phyloP scores from a whole-genome alignment of 371 early-diverging fungal genomes.

The Saksenaea vasiformis region DNA sequence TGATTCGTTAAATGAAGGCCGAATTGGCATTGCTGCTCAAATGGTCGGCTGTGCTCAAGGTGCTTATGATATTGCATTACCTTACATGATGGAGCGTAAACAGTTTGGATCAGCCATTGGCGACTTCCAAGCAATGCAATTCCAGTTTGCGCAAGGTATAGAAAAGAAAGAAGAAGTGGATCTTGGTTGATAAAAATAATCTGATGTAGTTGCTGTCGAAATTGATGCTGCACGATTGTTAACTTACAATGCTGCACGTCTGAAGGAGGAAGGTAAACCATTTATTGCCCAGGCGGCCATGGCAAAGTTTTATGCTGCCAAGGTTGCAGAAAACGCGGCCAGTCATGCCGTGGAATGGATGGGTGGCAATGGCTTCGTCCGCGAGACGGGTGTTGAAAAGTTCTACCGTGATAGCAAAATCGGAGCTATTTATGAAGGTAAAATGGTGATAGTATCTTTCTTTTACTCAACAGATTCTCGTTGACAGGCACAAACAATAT shows the following conservation, averaged over 20 bases:
- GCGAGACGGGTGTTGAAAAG: conserved; percentile 80
- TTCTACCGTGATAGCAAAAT: conserved; percentile 95
- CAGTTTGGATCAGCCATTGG: conserved; percentile 88
- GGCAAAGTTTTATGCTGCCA: conserved; percentile 93
- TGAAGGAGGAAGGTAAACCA: conserved; percentile 88
- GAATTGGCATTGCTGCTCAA: conserved; percentile 97
- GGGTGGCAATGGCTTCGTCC: conserved; percentile 96
- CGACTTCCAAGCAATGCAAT: conserved; percentile 95
- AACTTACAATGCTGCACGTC: conserved; percentile 94
- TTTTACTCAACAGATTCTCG: neutral
- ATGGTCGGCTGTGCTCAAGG: conserved; percentile 97
- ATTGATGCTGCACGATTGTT: conserved; percentile 94
- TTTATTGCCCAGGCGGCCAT: conserved; percentile 95
- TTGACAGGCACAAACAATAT: conserved; percentile 78
- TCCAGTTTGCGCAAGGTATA: conserved; percentile 90
- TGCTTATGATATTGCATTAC: conserved; percentile 83
- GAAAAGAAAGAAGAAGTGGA: neutral
- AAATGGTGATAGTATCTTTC: neutral
- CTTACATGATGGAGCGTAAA: conserved; percentile 92
- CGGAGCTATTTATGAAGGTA: conserved; percentile 73
- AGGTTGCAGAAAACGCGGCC: conserved; percentile 90
- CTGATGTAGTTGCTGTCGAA: conserved; percentile 69
- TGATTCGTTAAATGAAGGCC: conserved; percentile 94
- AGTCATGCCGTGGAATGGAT: conserved; percentile 94
- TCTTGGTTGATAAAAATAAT: neutral